Conservation (phyloP, 192 early-diverging fungal genomes). For the Coemansia aciculifera region DNA sequence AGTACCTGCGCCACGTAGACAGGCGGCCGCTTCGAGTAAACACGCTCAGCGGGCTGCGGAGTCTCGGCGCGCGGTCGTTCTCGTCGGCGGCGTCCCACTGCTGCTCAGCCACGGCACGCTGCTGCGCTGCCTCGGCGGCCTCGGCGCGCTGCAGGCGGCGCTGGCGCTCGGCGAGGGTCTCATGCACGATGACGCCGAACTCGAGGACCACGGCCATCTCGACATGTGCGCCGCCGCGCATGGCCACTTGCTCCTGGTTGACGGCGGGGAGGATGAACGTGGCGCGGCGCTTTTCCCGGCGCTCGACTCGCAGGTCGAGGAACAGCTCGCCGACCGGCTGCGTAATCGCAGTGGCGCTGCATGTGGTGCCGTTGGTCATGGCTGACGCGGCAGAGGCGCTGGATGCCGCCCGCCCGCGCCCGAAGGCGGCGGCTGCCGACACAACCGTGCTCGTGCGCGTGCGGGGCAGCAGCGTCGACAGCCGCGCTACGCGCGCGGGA, state of each 20-base stretch:
- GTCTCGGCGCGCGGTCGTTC: conserved; percentile 24
- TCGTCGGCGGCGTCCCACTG: conserved; percentile 42
- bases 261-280: conserved; percentile 51
- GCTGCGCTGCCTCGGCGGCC: conserved; percentile 15
- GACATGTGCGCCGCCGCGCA: conserved; percentile 54
- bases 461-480: conserved; percentile 46
- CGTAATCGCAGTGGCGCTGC: not conserved
- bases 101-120: conserved; percentile 22
- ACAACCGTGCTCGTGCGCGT: conserved; percentile 35
- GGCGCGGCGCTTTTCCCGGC: conserved; percentile 45
- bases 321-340: conserved; percentile 55
- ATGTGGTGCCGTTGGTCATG: conserved; percentile 14
- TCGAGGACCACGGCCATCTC: conserved; percentile 55
- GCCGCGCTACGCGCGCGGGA: conserved; percentile 32
- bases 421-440: conserved; percentile 15
- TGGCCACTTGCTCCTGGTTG: conserved; percentile 49
- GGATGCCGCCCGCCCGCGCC: conserved; percentile 37
- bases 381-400: conserved; percentile 25
- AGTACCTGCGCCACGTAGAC: conserved; percentile 57
- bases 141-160: conserved; percentile 21
- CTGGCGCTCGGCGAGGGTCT: conserved; percentile 36
- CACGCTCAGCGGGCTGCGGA: conserved; percentile 48
- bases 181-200: conserved; percentile 54
- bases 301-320: conserved; percentile 48
- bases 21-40: conserved; percentile 51